These are phyloP conservation scores for Calamus simplicifolius DNA, from an alignment of 176 grass and related monocot species.

Conservation along the genomic window DNA sequence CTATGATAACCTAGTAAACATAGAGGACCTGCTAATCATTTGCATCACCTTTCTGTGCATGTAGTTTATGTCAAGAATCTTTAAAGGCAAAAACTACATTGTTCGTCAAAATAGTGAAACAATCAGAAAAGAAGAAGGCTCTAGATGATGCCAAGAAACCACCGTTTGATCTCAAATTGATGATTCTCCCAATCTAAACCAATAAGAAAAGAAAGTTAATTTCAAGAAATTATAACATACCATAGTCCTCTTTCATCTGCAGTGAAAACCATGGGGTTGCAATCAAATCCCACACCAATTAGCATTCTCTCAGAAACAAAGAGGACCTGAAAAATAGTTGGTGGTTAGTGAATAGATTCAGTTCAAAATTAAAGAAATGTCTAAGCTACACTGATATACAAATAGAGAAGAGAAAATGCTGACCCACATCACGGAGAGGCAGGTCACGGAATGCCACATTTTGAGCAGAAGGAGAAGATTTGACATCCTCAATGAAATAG, in stretches of 20 bases:
- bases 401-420: constrained; percentile 84
- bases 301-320: constrained; percentile 82
- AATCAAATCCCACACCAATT: constrained; percentile 96
- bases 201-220: not conserved
- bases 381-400: constrained; percentile 1
- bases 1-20: too few relatives aligned
- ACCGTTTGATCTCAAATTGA: too few relatives aligned
- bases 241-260: constrained; percentile 90
- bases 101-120: too few relatives aligned
- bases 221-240: constrained; percentile 40
- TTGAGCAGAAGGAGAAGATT: constrained; percentile 70
- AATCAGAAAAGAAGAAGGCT: too few relatives aligned
- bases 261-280: constrained; percentile 89
- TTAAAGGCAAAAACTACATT: too few relatives aligned
- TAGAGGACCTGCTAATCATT: too few relatives aligned
- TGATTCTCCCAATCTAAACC: too few relatives aligned
- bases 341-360: not conserved
- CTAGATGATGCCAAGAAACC: too few relatives aligned
- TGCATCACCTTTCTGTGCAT: too few relatives aligned
- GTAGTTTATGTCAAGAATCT: too few relatives aligned
- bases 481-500: constrained; percentile 91
- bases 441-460: constrained; percentile 74
- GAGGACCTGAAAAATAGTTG: constrained; percentile 55
- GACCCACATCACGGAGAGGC: constrained; percentile 99
- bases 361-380: constrained; percentile 24